phyloP scores from a whole-genome alignment of 2,329 filamentous ascomycete genomes.

The Laburnicola sp. region DNA sequence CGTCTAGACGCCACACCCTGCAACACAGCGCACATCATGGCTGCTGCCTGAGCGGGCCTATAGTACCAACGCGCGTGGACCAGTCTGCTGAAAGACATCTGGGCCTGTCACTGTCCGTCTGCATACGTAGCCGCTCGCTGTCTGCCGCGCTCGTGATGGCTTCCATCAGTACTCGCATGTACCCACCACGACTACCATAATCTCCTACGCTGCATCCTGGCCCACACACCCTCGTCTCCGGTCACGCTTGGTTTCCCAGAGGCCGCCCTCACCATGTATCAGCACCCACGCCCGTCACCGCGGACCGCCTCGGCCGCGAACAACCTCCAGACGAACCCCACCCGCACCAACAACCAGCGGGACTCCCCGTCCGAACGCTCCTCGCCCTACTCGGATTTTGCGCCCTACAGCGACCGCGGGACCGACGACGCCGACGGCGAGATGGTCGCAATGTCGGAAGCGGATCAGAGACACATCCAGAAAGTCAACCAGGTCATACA shows the following conservation, averaged over 20 bases:
- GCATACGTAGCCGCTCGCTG: constrained; percentile 27
- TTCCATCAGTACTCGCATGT: constrained; percentile 38
- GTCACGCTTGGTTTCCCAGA: constrained; percentile 24
- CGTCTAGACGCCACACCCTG: constrained; percentile 20
- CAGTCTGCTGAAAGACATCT: constrained; percentile 34
- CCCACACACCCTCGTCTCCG: constrained; percentile 9
- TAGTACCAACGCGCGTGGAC: constrained; percentile 29
- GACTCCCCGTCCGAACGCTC: constrained; percentile 61
- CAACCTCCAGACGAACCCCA: constrained; percentile 71
- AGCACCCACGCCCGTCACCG: constrained; percentile 77
- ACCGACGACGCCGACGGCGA: constrained; percentile 55
- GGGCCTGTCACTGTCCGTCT: constrained; percentile 28
- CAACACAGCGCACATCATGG: constrained; percentile 30
- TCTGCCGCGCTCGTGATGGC: constrained; percentile 45
- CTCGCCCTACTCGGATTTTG: constrained; percentile 57
- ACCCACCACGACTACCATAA: constrained; percentile 40
- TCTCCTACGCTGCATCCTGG: constrained; percentile 16
- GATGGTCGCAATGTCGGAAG: constrained; percentile 42
- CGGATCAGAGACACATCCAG: constrained; percentile 41
- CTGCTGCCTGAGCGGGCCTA: constrained; percentile 42
- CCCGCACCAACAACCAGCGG: constrained; percentile 72
- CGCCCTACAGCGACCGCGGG: constrained; percentile 54
- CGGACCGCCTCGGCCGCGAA: constrained; percentile 72
- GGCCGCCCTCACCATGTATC: constrained; percentile 70
- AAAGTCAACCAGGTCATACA: constrained; percentile 94